Percentiles rank a stretch among this genome's conserved stretches.
Evolutionary conservation across 2,329 filamentous ascomycete genomes (phyloP).

Genomic region (Aspergillus sp.): DNA sequence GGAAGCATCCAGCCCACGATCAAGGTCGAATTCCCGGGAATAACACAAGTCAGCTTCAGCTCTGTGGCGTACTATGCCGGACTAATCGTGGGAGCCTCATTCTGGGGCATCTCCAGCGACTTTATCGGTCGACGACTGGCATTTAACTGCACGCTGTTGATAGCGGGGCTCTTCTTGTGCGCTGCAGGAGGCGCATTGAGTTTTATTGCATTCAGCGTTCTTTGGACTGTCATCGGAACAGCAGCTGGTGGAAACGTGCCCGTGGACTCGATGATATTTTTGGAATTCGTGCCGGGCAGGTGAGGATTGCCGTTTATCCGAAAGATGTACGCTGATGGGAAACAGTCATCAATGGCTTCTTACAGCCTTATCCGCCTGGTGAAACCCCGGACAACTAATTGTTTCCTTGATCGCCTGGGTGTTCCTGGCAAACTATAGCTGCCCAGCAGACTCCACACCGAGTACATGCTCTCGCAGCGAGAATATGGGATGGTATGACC

Average conservation of each 20-base stretch:
- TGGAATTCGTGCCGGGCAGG: constrained; percentile 23
- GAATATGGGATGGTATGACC: constrained; percentile 24
- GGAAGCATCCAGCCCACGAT: constrained; percentile 23
- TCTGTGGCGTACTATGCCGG: constrained; percentile 34
- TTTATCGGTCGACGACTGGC: constrained; percentile 39
- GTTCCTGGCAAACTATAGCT: constrained; percentile 23
- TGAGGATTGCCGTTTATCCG: neutral
- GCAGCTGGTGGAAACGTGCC: constrained; percentile 23
- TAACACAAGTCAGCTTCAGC: constrained; percentile 23
- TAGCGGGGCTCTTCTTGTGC: constrained; percentile 30
- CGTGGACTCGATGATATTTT: constrained; percentile 23
- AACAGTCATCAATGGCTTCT: constrained; percentile 21
- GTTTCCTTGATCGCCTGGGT: constrained; percentile 24
- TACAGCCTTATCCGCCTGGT: constrained; percentile 41
- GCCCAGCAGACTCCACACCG: constrained; percentile 17
- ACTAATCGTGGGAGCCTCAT: constrained; percentile 40
- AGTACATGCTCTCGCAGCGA: constrained; percentile 14
- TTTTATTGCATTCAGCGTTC: constrained; percentile 22
- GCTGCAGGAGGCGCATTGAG: constrained; percentile 18
- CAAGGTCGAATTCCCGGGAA: constrained; percentile 18
- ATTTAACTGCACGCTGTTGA: constrained; percentile 42
- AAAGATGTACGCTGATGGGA: neutral
- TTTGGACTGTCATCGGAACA: constrained; percentile 23
- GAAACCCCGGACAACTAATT: constrained; percentile 42
- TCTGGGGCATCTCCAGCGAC: constrained; percentile 41